These are phyloP conservation scores for Aspergillus viridinutans DNA, from an alignment of 2,329 filamentous ascomycete genomes.

Conservation along the genomic window DNA sequence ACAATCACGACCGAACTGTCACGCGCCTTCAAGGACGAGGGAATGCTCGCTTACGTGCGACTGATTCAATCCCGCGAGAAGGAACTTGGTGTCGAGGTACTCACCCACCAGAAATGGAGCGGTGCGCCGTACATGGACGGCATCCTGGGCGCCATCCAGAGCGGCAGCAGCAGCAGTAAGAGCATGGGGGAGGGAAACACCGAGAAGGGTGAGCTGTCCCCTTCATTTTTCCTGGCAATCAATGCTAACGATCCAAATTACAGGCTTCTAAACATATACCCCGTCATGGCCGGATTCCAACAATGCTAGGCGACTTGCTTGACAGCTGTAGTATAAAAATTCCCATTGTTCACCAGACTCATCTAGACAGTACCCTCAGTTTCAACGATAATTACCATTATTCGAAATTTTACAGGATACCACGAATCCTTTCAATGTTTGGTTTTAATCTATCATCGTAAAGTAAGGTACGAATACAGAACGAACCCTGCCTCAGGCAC, in stretches of 20 bases:
- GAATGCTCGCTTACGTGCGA: slow-evolving; percentile 97
- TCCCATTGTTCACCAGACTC: background rate
- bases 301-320: background rate
- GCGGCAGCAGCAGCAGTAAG: slow-evolving; percentile 80
- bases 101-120: slow-evolving; percentile 84
- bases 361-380: background rate
- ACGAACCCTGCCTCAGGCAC: background rate
- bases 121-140: slow-evolving; percentile 77
- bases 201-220: slow-evolving; percentile 49
- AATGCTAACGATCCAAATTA: background rate
- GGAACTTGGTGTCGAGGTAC: slow-evolving; percentile 83
- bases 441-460: background rate
- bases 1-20: slow-evolving; percentile 71
- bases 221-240: background rate
- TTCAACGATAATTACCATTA: background rate
- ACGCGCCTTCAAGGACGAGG: slow-evolving; percentile 76
- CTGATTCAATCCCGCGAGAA: slow-evolving; percentile 86
- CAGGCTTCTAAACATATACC: background rate
- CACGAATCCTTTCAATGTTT: background rate
- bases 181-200: slow-evolving; percentile 96
- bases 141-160: slow-evolving; percentile 84
- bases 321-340: background rate
- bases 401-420: background rate
- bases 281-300: background rate
- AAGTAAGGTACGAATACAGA: background rate